A percentile compares a stretch with the other conserved stretches of the same genome.
Evolutionary conservation across 148 eudicot species (phyloP).

Genomic region (Vaccinium corymbosum): DNA sequence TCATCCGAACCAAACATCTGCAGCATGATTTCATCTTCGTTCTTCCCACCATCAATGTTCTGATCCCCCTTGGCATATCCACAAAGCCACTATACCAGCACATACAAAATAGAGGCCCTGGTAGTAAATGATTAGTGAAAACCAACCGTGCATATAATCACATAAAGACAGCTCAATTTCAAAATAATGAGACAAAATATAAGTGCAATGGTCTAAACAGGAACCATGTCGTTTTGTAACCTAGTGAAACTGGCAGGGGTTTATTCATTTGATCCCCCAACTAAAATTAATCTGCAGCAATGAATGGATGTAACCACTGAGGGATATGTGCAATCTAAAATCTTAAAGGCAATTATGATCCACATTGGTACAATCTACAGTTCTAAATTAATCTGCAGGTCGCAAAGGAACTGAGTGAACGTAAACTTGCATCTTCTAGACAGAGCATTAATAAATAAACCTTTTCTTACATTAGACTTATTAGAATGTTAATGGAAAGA

Average conservation of each 20-base stretch:
- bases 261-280: not conserved
- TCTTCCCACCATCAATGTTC: slow-evolving; percentile 34
- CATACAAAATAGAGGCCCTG: slow-evolving; percentile 73
- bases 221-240: not conserved
- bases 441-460: not conserved
- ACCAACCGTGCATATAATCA: slow-evolving; percentile 44
- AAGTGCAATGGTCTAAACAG: not conserved
- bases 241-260: not conserved
- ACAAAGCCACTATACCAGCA: slow-evolving; percentile 78
- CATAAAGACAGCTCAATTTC: not conserved
- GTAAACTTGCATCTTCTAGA: not conserved
- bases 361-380: not conserved
- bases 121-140: slow-evolving; percentile 84
- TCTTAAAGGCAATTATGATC: not conserved
- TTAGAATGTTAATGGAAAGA: not conserved
- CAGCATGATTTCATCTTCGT: slow-evolving; percentile 33
- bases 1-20: slow-evolving; percentile 82
- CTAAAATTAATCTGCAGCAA: not conserved
- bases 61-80: slow-evolving; percentile 52
- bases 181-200: not conserved
- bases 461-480: not conserved
- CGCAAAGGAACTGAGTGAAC: not conserved
- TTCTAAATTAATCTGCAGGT: no score
- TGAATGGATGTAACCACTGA: not conserved
- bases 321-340: not conserved